These are phyloP conservation scores for Circinella umbellata DNA, from an alignment of 371 early-diverging fungal genomes.

Conservation along the genomic window DNA sequence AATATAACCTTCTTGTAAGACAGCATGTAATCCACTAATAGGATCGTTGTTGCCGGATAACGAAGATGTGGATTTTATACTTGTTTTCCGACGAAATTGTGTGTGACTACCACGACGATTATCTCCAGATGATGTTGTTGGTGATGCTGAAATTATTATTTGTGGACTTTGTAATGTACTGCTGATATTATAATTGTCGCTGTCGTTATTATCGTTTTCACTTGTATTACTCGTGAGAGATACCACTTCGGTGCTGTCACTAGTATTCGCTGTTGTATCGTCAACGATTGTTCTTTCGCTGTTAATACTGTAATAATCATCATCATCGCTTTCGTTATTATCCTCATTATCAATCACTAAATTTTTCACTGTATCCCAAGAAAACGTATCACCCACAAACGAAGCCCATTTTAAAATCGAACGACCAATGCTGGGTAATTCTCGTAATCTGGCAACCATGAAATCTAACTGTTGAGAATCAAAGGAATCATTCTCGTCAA, in stretches of 20 bases:
- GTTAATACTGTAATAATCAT: conserved; percentile 13
- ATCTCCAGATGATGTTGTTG: neutral
- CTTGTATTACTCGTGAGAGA: too few species aligned
- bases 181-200: neutral
- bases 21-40: conserved; percentile 50
- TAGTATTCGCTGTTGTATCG: neutral
- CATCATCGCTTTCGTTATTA: conserved; percentile 15
- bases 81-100: neutral
- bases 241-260: too few species aligned
- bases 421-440: conserved; percentile 42
- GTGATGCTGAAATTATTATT: too few species aligned
- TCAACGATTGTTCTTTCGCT: neutral
- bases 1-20: conserved; percentile 51
- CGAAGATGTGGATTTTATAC: neutral
- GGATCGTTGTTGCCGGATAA: conserved; percentile 24
- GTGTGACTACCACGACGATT: neutral
- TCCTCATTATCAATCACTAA: conserved; percentile 25
- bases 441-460: conserved; percentile 35
- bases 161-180: neutral
- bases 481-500: conserved; percentile 20
- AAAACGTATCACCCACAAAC: conserved; percentile 50
- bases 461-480: conserved; percentile 40
- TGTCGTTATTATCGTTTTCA: neutral
- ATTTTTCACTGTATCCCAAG: conserved; percentile 45
- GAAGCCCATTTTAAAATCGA: conserved; percentile 46